Percentiles rank a stretch among this genome's conserved stretches.
Conservation (phyloP, 2,329 filamentous ascomycete species). For the Grosmannia huntii region DNA sequence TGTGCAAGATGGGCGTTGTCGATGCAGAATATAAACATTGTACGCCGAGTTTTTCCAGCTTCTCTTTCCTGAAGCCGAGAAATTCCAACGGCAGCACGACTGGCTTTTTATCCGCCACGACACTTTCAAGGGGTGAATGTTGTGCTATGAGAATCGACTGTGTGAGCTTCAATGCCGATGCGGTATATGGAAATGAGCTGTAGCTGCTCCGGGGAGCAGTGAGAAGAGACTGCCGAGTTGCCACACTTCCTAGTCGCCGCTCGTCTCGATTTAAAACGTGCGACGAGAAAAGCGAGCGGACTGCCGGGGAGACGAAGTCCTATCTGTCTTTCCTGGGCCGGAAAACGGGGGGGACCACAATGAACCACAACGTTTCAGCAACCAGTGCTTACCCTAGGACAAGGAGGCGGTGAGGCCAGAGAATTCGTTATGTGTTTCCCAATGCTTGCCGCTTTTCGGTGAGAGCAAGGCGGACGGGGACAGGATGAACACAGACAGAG, state of each 20-base stretch:
- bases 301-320: neutral
- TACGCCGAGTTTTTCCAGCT: neutral
- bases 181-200: neutral
- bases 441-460: neutral
- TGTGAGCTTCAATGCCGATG: neutral
- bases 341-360: neutral
- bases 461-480: neutral
- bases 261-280: neutral
- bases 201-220: neutral
- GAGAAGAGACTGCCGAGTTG: neutral
- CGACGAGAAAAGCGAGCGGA: neutral
- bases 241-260: neutral
- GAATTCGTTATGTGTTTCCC: neutral
- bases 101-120: neutral
- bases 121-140: neutral
- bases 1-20: neutral
- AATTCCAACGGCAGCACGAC: neutral
- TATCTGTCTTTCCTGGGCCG: neutral
- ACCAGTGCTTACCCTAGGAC: neutral
- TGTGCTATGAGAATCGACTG: neutral
- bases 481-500: neutral
- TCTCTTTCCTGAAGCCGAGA: neutral
- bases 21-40: neutral
- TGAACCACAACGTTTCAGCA: neutral
- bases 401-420: neutral